Evolutionary conservation across 257 asterid genomes (phyloP).

Genomic region (Rubia yunnanensis): DNA sequence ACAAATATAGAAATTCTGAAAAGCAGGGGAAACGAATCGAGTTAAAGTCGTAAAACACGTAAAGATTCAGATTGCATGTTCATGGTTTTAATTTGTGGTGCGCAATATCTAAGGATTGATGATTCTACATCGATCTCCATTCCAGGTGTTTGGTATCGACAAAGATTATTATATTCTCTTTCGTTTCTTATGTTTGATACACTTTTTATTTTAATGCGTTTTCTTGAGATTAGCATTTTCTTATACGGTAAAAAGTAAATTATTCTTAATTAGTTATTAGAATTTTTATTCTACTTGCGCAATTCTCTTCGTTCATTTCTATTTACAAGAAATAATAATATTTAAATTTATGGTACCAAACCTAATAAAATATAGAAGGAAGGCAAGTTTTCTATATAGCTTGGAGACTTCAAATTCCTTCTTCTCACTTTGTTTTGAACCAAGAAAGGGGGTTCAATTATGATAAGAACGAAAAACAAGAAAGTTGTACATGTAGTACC

Average conservation of each 20-base stretch:
- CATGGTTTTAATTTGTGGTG: too few relatives aligned
- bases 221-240: too few relatives aligned
- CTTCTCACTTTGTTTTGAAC: slow-evolving; percentile 6
- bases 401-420: slow-evolving; percentile 7
- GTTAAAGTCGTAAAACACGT: background rate
- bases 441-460: slow-evolving; percentile 2
- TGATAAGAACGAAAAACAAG: slow-evolving; percentile 1
- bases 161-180: too few relatives aligned
- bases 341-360: too few relatives aligned
- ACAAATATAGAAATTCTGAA: background rate
- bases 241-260: too few relatives aligned
- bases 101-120: background rate
- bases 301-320: too few relatives aligned
- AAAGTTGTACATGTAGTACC: background rate
- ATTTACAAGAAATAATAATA: too few relatives aligned
- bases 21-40: background rate
- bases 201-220: too few relatives aligned
- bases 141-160: slow-evolving; percentile 7
- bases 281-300: too few relatives aligned
- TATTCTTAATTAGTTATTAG: too few relatives aligned
- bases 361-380: too few relatives aligned
- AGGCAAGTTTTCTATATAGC: background rate
- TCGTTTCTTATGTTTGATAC: too few relatives aligned
- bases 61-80: background rate
- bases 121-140: slow-evolving; percentile 9